phyloP scores from a whole-genome alignment of 768 basidiomycete species.

The Suillus discolor region DNA sequence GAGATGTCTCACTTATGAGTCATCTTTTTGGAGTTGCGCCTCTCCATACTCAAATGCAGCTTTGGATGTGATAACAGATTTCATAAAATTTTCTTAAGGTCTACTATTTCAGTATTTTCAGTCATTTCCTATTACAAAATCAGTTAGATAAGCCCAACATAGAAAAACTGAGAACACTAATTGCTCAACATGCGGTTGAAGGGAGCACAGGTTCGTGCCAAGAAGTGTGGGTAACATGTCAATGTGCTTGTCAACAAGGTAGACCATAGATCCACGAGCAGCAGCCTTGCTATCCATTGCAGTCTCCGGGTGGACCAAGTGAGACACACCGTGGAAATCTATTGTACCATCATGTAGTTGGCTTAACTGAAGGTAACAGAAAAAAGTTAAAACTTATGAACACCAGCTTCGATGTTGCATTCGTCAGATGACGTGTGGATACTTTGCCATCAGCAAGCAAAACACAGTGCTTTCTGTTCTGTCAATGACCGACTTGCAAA shows the following conservation, averaged over 20 bases:
- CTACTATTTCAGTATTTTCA: constrained; percentile 85
- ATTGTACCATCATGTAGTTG: constrained; percentile 6
- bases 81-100: constrained; percentile 89
- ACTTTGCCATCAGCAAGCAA: too few species aligned
- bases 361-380: neutral
- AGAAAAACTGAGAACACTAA: constrained; percentile 79
- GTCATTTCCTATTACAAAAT: constrained; percentile 72
- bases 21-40: constrained; percentile 92
- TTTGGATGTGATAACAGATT: constrained; percentile 96
- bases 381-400: constrained; percentile 74
- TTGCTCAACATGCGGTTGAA: constrained; percentile 90
- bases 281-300: constrained; percentile 97
- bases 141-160: neutral
- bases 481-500: too few species aligned
- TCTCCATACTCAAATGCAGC: constrained; percentile 97
- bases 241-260: constrained; percentile 96
- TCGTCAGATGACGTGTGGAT: constrained; percentile 77
- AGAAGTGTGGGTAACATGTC: constrained; percentile 96
- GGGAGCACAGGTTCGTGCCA: constrained; percentile 94
- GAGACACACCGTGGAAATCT: constrained; percentile 99
- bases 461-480: too few species aligned
- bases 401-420: constrained; percentile 95
- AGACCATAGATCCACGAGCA: constrained; percentile 95
- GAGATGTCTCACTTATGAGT: constrained; percentile 56
- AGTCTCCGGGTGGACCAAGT: constrained; percentile 92